phyloP scores from a whole-genome alignment of 2,329 filamentous ascomycete genomes.

The Penicillium sp. region DNA sequence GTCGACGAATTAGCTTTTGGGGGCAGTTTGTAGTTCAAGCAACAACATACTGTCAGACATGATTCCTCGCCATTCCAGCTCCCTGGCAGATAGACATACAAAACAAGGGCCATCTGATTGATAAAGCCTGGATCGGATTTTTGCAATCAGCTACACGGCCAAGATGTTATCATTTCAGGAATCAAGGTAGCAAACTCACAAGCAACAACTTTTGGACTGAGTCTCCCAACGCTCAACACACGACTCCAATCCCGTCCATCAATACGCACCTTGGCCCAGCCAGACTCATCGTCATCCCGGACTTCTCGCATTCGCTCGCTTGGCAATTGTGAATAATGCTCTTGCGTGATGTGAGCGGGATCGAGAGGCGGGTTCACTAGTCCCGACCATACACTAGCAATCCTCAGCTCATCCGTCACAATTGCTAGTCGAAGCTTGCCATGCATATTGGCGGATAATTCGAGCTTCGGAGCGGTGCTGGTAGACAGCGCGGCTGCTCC shows the following conservation, averaged over 20 bases:
- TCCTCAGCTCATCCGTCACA: constrained; percentile 74
- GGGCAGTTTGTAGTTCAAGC: background rate
- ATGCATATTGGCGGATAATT: constrained; percentile 91
- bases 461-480: constrained; percentile 57
- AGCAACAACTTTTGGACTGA: constrained; percentile 88
- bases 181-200: constrained; percentile 49
- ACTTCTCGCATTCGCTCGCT: constrained; percentile 67
- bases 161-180: no score
- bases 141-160: background rate
- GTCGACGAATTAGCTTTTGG: background rate
- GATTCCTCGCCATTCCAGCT: constrained; percentile 41
- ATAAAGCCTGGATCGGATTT: constrained; percentile 38
- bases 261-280: constrained; percentile 83
- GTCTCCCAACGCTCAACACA: constrained; percentile 83
- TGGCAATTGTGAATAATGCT: constrained; percentile 66
- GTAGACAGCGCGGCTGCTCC: constrained; percentile 27
- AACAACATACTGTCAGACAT: constrained; percentile 40
- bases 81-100: constrained; percentile 44
- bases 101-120: constrained; percentile 42
- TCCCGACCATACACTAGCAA: constrained; percentile 77
- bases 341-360: constrained; percentile 63
- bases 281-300: constrained; percentile 64
- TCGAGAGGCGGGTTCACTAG: constrained; percentile 85
- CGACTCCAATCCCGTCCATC: constrained; percentile 92
- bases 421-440: constrained; percentile 75